phyloP scores from a whole-genome alignment of 306 rosid species.

The Trifolium subterraneum region DNA sequence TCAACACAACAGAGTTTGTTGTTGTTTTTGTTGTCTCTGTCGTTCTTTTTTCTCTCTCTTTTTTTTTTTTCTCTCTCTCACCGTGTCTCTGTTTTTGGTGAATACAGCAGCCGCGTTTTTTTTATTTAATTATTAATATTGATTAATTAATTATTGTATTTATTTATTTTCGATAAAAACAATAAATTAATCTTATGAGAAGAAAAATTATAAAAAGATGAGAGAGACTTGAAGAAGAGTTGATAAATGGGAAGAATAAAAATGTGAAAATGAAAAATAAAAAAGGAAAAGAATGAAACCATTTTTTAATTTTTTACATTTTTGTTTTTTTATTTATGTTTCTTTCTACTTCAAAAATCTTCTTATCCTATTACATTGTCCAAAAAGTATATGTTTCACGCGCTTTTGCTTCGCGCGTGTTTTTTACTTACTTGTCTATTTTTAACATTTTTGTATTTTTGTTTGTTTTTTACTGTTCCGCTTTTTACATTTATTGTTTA shows the following conservation, averaged over 20 bases:
- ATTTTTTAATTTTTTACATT: slow-evolving; percentile 38
- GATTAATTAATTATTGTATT: slow-evolving; percentile 22
- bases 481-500: slow-evolving; percentile 19
- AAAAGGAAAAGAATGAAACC: neutral
- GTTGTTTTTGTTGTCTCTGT: slow-evolving; percentile 31
- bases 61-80: slow-evolving; percentile 38
- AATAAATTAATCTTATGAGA: slow-evolving; percentile 25
- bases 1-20: slow-evolving; percentile 40
- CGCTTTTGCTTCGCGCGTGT: slow-evolving; percentile 34
- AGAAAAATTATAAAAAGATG: neutral
- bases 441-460: slow-evolving; percentile 8
- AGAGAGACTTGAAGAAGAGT: neutral
- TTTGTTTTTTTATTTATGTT: slow-evolving; percentile 14
- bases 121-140: slow-evolving; percentile 37
- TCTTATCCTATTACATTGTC: slow-evolving; percentile 20
- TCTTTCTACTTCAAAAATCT: slow-evolving; percentile 32
- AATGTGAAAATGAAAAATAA: neutral
- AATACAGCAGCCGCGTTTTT: slow-evolving; percentile 76
- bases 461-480: neutral
- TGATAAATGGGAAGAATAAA: slow-evolving; percentile 27
- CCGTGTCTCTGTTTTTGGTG: slow-evolving; percentile 67
- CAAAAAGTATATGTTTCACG: neutral
- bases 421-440: neutral
- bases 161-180: slow-evolving; percentile 31
- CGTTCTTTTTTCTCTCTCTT: slow-evolving; percentile 44